Conservation (phyloP, 2,329 filamentous ascomycete species). For the Ceratocystis huliohia region DNA sequence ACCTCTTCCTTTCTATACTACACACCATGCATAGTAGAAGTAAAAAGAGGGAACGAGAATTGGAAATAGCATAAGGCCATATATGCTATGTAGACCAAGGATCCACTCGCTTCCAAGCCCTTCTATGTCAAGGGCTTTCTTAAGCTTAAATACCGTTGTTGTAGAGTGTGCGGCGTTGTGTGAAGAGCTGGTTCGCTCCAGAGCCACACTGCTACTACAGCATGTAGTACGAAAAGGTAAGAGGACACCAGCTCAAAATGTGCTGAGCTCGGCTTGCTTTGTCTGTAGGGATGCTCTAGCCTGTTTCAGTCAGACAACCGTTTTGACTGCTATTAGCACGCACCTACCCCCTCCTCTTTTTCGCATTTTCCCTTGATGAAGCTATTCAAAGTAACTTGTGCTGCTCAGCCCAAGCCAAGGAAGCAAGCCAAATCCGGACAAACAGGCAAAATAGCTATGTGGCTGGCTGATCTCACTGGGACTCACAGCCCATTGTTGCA, state of each 20-base stretch:
- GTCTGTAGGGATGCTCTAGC: background rate
- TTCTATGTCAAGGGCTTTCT: constrained; percentile 6
- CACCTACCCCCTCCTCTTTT: background rate
- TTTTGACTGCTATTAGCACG: background rate
- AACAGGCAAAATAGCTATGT: background rate
- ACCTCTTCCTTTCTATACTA: background rate
- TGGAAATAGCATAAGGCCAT: too few relatives aligned
- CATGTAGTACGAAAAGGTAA: background rate
- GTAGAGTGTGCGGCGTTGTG: background rate
- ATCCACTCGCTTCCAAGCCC: constrained; percentile 1
- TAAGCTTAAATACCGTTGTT: constrained; percentile 2
- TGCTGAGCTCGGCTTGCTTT: background rate
- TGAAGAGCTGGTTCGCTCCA: background rate
- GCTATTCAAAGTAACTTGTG: background rate
- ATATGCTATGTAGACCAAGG: too few relatives aligned
- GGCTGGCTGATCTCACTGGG: background rate
- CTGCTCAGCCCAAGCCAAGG: background rate
- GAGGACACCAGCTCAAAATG: background rate
- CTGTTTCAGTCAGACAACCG: background rate
- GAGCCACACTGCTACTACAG: background rate
- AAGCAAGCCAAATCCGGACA: background rate
- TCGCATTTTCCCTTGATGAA: background rate
- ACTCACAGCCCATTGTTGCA: background rate
- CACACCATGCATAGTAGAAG: background rate
- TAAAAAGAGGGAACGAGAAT: background rate